Evolutionary conservation across 345 rosid genomes (phyloP).

Genomic region (Eucalyptus camaldulensis): DNA sequence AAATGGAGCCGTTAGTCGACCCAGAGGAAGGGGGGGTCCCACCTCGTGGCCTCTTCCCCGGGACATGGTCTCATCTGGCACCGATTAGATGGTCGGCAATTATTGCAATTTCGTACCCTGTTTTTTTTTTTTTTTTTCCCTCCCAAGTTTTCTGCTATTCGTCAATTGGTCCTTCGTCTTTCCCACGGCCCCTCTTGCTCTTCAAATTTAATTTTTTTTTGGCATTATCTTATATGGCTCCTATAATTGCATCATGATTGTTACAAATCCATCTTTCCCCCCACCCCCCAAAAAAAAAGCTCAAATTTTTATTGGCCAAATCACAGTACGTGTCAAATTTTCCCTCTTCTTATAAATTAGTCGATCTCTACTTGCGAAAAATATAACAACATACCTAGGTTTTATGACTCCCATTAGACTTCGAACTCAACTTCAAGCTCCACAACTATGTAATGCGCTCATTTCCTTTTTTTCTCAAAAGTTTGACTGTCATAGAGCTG

Average conservation of each 20-base stretch:
- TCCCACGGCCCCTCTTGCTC: background rate
- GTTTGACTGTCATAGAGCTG: accelerated
- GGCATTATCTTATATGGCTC: background rate
- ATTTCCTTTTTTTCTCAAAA: background rate
- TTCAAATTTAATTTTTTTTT: background rate
- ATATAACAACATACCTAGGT: background rate
- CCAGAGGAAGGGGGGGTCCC: background rate
- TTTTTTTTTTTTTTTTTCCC: background rate
- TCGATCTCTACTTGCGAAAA: background rate
- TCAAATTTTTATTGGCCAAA: background rate
- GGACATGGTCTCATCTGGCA: background rate
- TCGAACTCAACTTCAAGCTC: background rate
- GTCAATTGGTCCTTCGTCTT: background rate
- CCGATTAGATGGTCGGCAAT: background rate
- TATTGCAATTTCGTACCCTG: background rate
- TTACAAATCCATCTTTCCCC: background rate
- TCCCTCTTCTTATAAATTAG: background rate
- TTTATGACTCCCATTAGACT: background rate
- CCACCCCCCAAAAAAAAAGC: accelerated
- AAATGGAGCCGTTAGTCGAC: background rate
- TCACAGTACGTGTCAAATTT: accelerated
- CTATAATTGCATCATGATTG: background rate
- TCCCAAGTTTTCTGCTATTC: background rate
- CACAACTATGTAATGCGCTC: background rate
- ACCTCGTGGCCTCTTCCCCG: background rate